Evolutionary conservation across 2,329 filamentous ascomycete genomes (phyloP), one percentile per base, ranked within the genome.

Genomic region (Pseudofabraea citricarpa): DNA sequence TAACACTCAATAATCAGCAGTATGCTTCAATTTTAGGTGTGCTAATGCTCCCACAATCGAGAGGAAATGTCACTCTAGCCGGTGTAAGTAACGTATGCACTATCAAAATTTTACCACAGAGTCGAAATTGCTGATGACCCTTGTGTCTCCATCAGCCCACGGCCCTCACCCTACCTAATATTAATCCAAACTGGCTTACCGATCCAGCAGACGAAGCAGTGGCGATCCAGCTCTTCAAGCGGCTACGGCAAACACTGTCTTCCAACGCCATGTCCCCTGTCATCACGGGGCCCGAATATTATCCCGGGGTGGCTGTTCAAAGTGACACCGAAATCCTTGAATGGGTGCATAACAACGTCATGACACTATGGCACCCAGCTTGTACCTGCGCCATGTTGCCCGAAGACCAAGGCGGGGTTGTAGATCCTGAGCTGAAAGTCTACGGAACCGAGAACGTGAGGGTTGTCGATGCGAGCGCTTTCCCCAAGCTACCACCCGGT

Each of bases 401-500:
- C 4, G 10, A 29, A n/a, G 7, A 20, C 16, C 32, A 12, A 20
- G 12, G 12, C 6, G 32, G 2, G 2, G 22, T 44, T 3, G 18
- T 44, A 9, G 41, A 47, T 35, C 18, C 16, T 3, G 19, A 38
- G 10, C 7, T 16, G 15, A 8, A 69, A 9, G 79, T 83, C 0
- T 64, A 72, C 6, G 75, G 75, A 0, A 70, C 78, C 0, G 58
- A 66, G 1, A 72, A 73, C 0, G 55, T 83, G 35, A 65, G 79
- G 23, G 78, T 83, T 2, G 79, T 83, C 0, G 79, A 83, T 61
- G 78, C 76, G 1, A 74, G 69, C 15, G 67, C 75, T 1, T 82
- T 75, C 45, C 73, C 75, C 1, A 66, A 65, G 42, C 75, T 64
- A 20, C 61, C 64, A 1, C 77, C 75, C 50, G 44, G 31, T 9